phyloP scores from a whole-genome alignment of 2,329 filamentous ascomycete species.

The Penicillium sp. region DNA sequence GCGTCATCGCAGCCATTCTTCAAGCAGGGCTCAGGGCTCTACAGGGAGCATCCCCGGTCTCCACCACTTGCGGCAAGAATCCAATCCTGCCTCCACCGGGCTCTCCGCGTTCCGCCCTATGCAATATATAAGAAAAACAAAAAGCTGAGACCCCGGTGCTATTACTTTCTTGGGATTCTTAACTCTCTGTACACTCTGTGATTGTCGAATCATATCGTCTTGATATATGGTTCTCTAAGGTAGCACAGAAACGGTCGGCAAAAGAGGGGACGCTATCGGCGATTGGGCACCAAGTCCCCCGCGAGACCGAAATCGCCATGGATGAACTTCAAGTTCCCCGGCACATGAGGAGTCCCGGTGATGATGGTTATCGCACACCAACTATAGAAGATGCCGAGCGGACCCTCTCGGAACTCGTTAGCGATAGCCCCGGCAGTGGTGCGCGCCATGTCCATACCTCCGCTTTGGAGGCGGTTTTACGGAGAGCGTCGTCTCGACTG shows the following conservation, averaged over 20 bases:
- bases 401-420: constrained; percentile 12
- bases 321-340: constrained; percentile 25
- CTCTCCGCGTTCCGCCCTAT: background rate
- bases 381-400: constrained; percentile 42
- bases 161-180: background rate
- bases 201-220: too few species aligned
- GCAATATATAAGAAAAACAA: background rate
- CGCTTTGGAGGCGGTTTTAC: constrained; percentile 25
- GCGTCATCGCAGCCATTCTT: background rate
- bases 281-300: background rate
- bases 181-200: background rate
- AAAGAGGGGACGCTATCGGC: background rate
- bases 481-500: constrained; percentile 19
- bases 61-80: background rate
- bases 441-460: constrained; percentile 27
- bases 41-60: background rate
- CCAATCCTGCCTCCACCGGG: background rate
- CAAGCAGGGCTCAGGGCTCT: background rate
- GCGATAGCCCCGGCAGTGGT: constrained; percentile 9
- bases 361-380: constrained; percentile 44
- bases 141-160: background rate
- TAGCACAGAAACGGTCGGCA: background rate
- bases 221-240: background rate
- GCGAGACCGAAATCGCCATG: constrained; percentile 14
- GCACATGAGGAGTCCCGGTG: constrained; percentile 36